Base-by-base conservation (phyloP, 176 grass and related monocot genomes). In the Oryza meridionalis region DNA sequence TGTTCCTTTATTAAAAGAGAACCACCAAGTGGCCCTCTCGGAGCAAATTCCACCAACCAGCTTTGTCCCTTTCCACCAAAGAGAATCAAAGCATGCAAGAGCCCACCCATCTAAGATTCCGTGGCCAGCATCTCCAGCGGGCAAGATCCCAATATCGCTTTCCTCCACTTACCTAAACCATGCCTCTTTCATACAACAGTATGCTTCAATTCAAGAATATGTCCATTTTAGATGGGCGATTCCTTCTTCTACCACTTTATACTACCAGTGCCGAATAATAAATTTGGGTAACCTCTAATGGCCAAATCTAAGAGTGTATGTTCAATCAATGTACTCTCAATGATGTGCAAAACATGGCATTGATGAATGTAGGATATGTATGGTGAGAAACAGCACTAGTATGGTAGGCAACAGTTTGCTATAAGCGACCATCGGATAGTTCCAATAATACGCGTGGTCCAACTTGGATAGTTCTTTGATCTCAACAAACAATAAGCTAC, bases 31-130 rank as follows among this genome's bases (percentile, higher is more conserved):
- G 80, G 74, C 31, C 74, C 37, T 69, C 75, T 15, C 44, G 75
- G 81, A 83, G 31, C 70, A 90, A 78, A 79, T 87, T 84, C 77
- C 75, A 84, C 84, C 84, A 3, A 90, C 81, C 84, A 65, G 38
- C 61, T 21, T 59, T 69, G 75, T 66, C 85, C 76, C 76, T 87
- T 87, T 80, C 81, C 53, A 66, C 76, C 32, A 84, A 62, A 84
- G 55, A 45, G 70, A 76, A 84, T 87, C 84, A 90, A 90, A 80
- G 70, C 75, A 80, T 76, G 76, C 69, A 80, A 68, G 40, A 87
- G 80, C 62, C 63, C 9, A 86, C 73, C 32, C 24, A 78, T 76
- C 88, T 86, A 86, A 74, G 89, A 90, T 87, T 70, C 84, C 70
- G 63, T 43, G 40, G 49, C 22, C 40, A 79, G 80, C 88, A 90